Conservation (phyloP, 192 early-diverging fungal genomes). For the Geranomyces michiganensis region DNA sequence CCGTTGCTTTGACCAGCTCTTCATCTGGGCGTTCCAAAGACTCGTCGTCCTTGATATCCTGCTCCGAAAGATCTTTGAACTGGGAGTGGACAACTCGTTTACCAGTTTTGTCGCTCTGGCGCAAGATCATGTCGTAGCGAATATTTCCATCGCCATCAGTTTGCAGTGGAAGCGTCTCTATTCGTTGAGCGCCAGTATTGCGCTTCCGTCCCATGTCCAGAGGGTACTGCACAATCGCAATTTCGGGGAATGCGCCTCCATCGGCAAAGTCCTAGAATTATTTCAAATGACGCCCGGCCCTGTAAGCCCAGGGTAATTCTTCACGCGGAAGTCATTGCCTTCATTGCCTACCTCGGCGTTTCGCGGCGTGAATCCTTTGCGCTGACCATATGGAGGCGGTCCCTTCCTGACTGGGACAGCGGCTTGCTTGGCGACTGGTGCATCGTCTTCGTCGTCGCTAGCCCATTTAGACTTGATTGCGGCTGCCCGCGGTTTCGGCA, state of each 20-base stretch:
- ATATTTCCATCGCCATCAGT: conserved; percentile 89
- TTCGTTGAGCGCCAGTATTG: conserved; percentile 31
- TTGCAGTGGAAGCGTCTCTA: conserved; percentile 72
- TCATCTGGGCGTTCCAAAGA: conserved; percentile 75
- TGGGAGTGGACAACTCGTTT: conserved; percentile 76
- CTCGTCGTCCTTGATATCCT: conserved; percentile 59
- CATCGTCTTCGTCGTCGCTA: conserved; percentile 39
- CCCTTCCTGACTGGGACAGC: conserved; percentile 26
- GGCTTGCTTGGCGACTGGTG: not conserved
- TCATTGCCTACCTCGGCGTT: conserved; percentile 49
- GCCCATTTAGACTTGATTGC: conserved; percentile 45
- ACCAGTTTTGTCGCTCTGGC: conserved; percentile 64
- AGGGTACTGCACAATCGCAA: conserved; percentile 89
- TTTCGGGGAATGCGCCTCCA: conserved; percentile 97
- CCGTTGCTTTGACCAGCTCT: conserved; percentile 75
- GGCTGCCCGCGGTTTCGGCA: conserved; percentile 32
- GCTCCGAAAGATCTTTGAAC: conserved; percentile 73
- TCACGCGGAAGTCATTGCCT: no score
- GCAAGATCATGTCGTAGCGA: conserved; percentile 86
- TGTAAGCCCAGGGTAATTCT: no score
- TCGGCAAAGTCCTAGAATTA: conserved; percentile 82
- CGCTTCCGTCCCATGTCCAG: conserved; percentile 89
- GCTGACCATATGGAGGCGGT: conserved; percentile 79
- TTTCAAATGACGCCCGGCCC: no score
- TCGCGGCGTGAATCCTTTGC: conserved; percentile 78